These are phyloP conservation scores for Nothophaeocryptopus gaeumannii DNA, from an alignment of 2,329 filamentous ascomycete genomes.

Conservation along the genomic window DNA sequence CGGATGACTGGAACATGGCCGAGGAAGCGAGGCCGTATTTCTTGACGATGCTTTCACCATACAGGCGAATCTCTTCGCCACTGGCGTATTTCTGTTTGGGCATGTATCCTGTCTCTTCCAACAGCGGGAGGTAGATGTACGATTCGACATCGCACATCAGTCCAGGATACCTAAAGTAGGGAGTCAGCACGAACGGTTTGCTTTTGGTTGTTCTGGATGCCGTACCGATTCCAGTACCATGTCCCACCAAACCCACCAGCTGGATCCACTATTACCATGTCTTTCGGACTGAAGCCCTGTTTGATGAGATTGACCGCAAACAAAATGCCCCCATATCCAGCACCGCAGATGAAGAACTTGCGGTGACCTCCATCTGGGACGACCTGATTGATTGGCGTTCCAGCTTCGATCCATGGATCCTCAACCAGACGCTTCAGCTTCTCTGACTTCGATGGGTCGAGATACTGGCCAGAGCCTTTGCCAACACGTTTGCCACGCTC, in stretches of 20 bases:
- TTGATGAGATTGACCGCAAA: slow-evolving; percentile 42
- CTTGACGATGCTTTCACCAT: slow-evolving; percentile 46
- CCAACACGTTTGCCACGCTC: slow-evolving; percentile 30
- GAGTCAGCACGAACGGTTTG: background rate
- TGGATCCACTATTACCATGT: slow-evolving; percentile 45
- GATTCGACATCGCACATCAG: slow-evolving; percentile 58
- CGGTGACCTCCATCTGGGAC: slow-evolving; percentile 18
- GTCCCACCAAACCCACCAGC: slow-evolving; percentile 50
- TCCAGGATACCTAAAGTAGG: slow-evolving; percentile 40
- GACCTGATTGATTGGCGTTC: slow-evolving; percentile 19
- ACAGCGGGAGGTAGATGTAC: slow-evolving; percentile 56
- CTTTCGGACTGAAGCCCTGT: slow-evolving; percentile 35
- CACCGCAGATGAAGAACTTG: slow-evolving; percentile 40
- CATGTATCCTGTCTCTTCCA: slow-evolving; percentile 60
- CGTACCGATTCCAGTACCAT: slow-evolving; percentile 46
- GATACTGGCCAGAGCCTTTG: slow-evolving; percentile 22
- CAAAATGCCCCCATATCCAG: slow-evolving; percentile 45
- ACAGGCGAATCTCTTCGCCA: slow-evolving; percentile 47
- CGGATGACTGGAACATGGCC: slow-evolving; percentile 50
- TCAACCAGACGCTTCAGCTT: slow-evolving; percentile 27
- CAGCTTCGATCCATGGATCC: slow-evolving; percentile 31
- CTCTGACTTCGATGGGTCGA: slow-evolving; percentile 29
- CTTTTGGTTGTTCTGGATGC: background rate
- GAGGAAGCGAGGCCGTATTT: slow-evolving; percentile 44
- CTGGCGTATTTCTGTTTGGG: slow-evolving; percentile 51